These are phyloP conservation scores for Cladophialophora carrionii DNA, from an alignment of 2,329 filamentous ascomycete species.

Conservation along the genomic window DNA sequence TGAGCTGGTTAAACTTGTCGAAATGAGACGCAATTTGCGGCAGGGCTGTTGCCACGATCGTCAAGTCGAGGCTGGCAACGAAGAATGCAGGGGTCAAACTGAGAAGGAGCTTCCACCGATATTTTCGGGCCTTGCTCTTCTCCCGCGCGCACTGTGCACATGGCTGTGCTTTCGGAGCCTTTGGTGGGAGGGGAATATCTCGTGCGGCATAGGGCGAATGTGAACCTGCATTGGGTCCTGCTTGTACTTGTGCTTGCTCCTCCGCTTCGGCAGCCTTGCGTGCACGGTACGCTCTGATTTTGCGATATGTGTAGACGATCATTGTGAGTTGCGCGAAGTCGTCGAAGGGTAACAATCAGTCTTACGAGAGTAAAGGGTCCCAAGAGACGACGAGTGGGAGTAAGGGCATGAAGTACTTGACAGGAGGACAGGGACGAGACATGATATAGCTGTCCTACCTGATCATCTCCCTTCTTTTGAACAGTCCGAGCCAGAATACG, in stretches of 20 bases:
- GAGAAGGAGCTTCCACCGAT: conserved; percentile 63
- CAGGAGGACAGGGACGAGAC: neutral
- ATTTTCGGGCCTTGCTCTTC: conserved; percentile 45
- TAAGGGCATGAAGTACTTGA: neutral
- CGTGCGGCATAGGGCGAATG: neutral
- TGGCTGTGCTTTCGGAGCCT: conserved; percentile 10
- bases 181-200: neutral
- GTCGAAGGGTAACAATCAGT: neutral
- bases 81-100: conserved; percentile 65
- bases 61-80: conserved; percentile 65
- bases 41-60: conserved; percentile 64
- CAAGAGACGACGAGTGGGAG: neutral
- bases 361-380: neutral
- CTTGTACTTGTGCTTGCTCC: conserved; percentile 3
- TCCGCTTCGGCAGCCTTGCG: conserved; percentile 23
- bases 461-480: neutral
- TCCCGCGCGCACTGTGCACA: conserved; percentile 42
- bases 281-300: conserved; percentile 28
- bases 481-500: neutral
- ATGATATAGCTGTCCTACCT: conserved; percentile 10
- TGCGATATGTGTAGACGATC: conserved; percentile 27
- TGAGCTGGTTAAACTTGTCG: conserved; percentile 54
- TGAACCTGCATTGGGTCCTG: neutral
- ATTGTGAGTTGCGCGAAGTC: conserved; percentile 1
- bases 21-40: conserved; percentile 69